Evolutionary conservation across 2,329 filamentous ascomycete species (phyloP).

Genomic region (Fusarium sp.): DNA sequence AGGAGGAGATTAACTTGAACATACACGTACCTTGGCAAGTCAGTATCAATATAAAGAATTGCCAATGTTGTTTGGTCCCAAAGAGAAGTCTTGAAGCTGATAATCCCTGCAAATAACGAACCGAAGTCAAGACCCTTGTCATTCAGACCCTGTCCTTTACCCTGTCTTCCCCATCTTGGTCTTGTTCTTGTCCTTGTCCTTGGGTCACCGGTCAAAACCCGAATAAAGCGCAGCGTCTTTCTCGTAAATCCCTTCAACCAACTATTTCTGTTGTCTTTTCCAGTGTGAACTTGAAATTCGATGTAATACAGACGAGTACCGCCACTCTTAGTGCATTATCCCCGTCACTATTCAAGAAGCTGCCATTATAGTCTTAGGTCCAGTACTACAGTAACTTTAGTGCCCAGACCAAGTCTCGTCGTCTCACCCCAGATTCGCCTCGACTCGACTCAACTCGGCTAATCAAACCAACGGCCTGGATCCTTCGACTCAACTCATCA

Average conservation of each 20-base stretch:
- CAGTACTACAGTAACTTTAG: neutral
- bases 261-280: neutral
- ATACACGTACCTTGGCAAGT: neutral
- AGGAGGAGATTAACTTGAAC: neutral
- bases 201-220: constrained; percentile 10
- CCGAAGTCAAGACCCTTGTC: neutral
- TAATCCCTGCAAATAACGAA: neutral
- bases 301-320: neutral
- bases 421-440: constrained; percentile 8
- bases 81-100: neutral
- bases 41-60: neutral
- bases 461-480: constrained; percentile 4
- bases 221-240: constrained; percentile 29
- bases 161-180: constrained; percentile 18
- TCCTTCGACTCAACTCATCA: constrained; percentile 12
- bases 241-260: neutral
- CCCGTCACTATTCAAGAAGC: neutral
- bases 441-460: neutral
- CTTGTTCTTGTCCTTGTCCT: neutral
- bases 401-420: neutral
- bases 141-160: neutral
- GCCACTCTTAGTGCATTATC: neutral
- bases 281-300: neutral
- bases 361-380: neutral
- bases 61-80: neutral